Evolutionary conservation across 441 rosid genomes (phyloP).

Genomic region (Erodium trifolium): DNA sequence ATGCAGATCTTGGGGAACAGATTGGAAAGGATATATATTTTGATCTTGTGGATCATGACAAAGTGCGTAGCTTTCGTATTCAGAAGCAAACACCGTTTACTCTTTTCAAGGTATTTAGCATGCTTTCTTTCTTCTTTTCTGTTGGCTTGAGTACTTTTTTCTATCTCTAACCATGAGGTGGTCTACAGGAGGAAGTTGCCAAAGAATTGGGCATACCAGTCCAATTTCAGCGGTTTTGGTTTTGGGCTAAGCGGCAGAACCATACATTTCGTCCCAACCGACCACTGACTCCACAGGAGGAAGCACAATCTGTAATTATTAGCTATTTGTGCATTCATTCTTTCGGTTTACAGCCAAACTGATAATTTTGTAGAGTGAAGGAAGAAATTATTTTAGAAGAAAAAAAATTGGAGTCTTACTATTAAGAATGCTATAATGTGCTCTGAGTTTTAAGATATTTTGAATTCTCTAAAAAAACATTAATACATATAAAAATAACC

Average conservation of each 20-base stretch:
- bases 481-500: not conserved
- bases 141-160: not conserved
- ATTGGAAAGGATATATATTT: slow-evolving; percentile 80
- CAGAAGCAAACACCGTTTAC: slow-evolving; percentile 71
- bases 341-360: not conserved
- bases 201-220: slow-evolving; percentile 38
- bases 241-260: slow-evolving; percentile 97
- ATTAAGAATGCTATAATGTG: not conserved
- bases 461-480: not conserved
- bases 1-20: slow-evolving; percentile 78
- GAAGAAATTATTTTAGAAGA: not conserved
- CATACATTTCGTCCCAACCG: slow-evolving; percentile 97
- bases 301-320: slow-evolving; percentile 61
- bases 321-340: slow-evolving; percentile 7
- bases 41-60: slow-evolving; percentile 93
- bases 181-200: slow-evolving; percentile 58
- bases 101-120: slow-evolving; percentile 56
- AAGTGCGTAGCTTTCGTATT: slow-evolving; percentile 75
- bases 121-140: slow-evolving; percentile 5
- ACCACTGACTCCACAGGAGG: slow-evolving; percentile 75
- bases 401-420: not conserved
- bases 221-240: slow-evolving; percentile 82
- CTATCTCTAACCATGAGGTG: slow-evolving; percentile 17
- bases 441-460: not conserved
- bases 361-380: slow-evolving; percentile 1